Conservation (phyloP, 441 rosid species). For the Erodium trifolium region DNA sequence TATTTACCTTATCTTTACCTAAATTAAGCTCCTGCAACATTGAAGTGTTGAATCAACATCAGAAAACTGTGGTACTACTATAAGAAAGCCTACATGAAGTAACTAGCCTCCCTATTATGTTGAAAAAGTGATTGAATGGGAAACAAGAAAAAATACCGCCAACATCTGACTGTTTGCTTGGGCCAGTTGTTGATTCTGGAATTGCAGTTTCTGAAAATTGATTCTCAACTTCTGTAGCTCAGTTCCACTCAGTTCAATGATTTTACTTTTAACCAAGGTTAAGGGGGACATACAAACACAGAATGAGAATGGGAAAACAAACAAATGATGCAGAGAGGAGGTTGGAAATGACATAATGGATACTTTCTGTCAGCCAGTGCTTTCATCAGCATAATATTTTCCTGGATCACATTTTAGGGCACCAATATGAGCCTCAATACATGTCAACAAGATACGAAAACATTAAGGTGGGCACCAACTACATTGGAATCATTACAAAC, state of each 20-base stretch:
- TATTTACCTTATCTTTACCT: slow-evolving; percentile 42
- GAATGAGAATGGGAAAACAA: slow-evolving; percentile 13
- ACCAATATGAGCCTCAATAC: slow-evolving; percentile 14
- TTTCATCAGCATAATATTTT: slow-evolving; percentile 45
- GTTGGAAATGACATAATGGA: slow-evolving; percentile 13
- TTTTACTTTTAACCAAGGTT: slow-evolving; percentile 34
- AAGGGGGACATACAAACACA: slow-evolving; percentile 18
- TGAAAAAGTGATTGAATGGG: slow-evolving; percentile 10
- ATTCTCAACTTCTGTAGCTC: slow-evolving; percentile 48
- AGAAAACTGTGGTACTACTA: slow-evolving; percentile 11
- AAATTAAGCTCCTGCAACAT: slow-evolving; percentile 45
- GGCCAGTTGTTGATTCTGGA: slow-evolving; percentile 53
- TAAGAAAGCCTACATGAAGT: not conserved
- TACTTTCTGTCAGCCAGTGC: slow-evolving; percentile 49
- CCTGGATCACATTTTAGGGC: slow-evolving; percentile 31
- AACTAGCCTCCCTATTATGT: slow-evolving; percentile 7
- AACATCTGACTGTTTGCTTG: slow-evolving; percentile 50
- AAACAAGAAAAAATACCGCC: slow-evolving; percentile 33
- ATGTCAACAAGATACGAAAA: not conserved
- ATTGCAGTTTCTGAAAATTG: slow-evolving; percentile 43
- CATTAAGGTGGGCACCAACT: slow-evolving; percentile 1
- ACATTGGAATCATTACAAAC: not conserved
- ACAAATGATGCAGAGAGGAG: slow-evolving; percentile 1
- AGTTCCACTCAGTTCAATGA: slow-evolving; percentile 39
- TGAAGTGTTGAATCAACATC: slow-evolving; percentile 16